Percentiles rank a stretch among this genome's conserved stretches.
phyloP scores from a whole-genome alignment of 768 basidiomycete genomes.

The Tulasnella calospora region DNA sequence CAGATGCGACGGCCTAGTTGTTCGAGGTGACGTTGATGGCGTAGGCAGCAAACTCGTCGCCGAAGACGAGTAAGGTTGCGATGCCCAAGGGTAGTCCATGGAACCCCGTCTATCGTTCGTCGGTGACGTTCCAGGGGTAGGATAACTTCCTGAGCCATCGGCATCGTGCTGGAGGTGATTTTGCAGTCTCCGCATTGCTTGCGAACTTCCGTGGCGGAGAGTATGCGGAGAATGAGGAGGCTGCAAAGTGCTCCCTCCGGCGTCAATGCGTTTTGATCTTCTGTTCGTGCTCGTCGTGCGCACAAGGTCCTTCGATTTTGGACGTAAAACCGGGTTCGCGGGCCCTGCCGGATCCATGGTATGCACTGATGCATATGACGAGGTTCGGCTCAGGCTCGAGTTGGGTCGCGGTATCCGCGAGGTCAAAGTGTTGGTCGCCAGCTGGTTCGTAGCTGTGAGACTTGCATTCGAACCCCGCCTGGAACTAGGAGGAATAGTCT shows the following conservation, averaged over 20 bases:
- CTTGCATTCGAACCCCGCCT: too few relatives aligned
- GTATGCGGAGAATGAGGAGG: background rate
- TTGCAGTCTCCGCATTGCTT: background rate
- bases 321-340: background rate
- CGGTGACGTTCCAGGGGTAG: background rate
- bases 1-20: background rate
- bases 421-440: background rate
- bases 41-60: background rate
- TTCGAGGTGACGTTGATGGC: background rate
- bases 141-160: background rate
- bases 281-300: background rate
- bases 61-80: background rate
- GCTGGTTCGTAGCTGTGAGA: too few relatives aligned
- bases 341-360: background rate
- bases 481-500: too few relatives aligned
- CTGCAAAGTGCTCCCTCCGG: background rate
- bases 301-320: background rate
- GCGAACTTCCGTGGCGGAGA: background rate
- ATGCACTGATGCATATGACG: background rate
- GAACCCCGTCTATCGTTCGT: background rate
- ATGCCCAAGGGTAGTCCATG: background rate
- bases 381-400: background rate
- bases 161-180: background rate
- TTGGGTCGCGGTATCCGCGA: conserved; percentile 1
- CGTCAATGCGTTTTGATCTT: background rate